Evolutionary conservation across 176 grass and related monocot genomes (phyloP), one percentile per base, ranked within the genome.

Genomic region (bread wheat (Triticum aestivum)): DNA sequence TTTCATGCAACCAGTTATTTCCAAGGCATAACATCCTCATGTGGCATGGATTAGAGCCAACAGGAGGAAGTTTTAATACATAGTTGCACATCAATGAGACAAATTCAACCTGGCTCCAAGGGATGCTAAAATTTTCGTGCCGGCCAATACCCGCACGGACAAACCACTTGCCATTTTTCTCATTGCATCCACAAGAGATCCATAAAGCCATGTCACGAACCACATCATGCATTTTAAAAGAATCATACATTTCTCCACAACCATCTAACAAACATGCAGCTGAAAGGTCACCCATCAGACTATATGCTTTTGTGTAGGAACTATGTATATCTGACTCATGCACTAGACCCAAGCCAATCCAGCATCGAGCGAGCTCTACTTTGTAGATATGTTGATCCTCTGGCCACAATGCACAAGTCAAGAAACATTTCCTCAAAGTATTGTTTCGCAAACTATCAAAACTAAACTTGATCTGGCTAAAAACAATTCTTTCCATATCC

Each of bases 121-220:
- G 44, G 11, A 47, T 47, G 44, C 11, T 47, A 47, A 12, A 13
- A 12, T 47, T 47, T 47, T 47, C 11, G 11, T 47, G 11, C 44
- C 3, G 11, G 11, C 44, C 44, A 47, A 47, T 11, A 12, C 44
- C 44, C 3, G 44, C 44, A 12, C 11, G 44, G 11, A 47, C 44
- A 47, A 47, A 47, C 44, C 44, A 47, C 44, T 47, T 47, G 44
- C 3, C 11, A 47, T 47, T 47, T 4, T 47, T 47, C 44, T 47
- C 11, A 12, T 11, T 11, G 44, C 54, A 67, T 0, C 75, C 85
- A 37, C 58, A 35, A 14, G 45, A 52, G 24, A 92, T 77, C 90
- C 90, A 89, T 20, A 86, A 13, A 0, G 82, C 52, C 90, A 89
- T 89, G 42, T 88, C 83, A 11, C 72, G 82, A 12, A 92, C 23